Conservation (phyloP, 2,329 filamentous ascomycete genomes). For the Alternaria atra region DNA sequence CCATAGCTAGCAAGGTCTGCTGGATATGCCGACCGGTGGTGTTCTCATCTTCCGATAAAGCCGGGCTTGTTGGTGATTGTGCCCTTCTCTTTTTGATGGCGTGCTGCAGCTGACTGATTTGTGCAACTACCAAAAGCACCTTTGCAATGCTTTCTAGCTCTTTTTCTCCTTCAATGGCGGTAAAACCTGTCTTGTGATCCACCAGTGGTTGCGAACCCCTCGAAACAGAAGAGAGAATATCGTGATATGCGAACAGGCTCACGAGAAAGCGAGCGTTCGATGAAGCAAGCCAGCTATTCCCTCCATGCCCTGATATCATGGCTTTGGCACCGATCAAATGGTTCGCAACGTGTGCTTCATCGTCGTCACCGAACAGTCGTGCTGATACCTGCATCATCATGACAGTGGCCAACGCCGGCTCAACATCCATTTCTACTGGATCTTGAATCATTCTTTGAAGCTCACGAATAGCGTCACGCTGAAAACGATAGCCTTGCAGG, state of each 20-base stretch:
- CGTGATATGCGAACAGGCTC: constrained; percentile 45
- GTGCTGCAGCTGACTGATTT: constrained; percentile 38
- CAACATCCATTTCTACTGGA: constrained; percentile 26
- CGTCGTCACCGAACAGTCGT: constrained; percentile 39
- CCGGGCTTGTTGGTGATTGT: background rate
- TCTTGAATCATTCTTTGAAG: constrained; percentile 39
- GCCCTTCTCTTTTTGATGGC: constrained; percentile 25
- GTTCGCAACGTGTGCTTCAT: constrained; percentile 38
- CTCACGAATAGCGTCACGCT: constrained; percentile 37
- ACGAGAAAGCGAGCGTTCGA: constrained; percentile 39
- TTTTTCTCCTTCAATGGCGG: constrained; percentile 34
- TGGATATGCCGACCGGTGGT: constrained; percentile 30
- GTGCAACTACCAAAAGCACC: constrained; percentile 37
- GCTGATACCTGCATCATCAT: constrained; percentile 48
- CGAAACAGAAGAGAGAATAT: constrained; percentile 44
- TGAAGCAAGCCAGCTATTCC: constrained; percentile 17
- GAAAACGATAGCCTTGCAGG: constrained; percentile 38
- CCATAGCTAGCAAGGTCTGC: constrained; percentile 27
- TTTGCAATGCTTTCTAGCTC: constrained; percentile 37
- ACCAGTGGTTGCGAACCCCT: constrained; percentile 35
- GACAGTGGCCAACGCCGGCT: constrained; percentile 41
- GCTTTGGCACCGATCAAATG: constrained; percentile 43
- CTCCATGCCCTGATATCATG: constrained; percentile 35
- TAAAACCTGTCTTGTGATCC: constrained; percentile 31
- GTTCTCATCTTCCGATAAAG: constrained; percentile 31